These are phyloP conservation scores for Colletotrichum melonis DNA, from an alignment of 2,329 filamentous ascomycete species.

Conservation along the genomic window DNA sequence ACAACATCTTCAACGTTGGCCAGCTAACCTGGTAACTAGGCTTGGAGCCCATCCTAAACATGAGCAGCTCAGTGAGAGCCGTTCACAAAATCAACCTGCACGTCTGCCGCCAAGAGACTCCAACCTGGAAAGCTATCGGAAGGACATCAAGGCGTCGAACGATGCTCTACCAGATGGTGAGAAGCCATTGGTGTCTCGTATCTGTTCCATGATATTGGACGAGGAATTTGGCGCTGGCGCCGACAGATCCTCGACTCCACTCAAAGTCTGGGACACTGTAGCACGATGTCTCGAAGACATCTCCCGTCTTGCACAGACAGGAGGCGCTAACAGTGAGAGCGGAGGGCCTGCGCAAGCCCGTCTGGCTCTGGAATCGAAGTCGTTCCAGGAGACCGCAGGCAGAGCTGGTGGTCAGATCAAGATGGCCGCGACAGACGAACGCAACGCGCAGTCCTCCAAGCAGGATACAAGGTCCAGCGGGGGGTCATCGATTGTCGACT, in stretches of 20 bases:
- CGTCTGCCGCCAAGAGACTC: background rate
- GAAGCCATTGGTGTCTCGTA: conserved; percentile 18
- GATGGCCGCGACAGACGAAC: background rate
- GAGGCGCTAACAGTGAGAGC: background rate
- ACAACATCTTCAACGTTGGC: background rate
- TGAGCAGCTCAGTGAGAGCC: background rate
- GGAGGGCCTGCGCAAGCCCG: background rate
- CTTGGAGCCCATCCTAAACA: conserved; percentile 1
- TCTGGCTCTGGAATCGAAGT: background rate
- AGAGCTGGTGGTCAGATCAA: background rate
- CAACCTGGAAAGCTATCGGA: background rate
- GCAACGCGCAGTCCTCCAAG: background rate
- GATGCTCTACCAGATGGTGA: background rate
- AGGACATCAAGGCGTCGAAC: background rate
- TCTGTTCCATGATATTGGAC: conserved; percentile 28
- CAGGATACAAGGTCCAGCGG: background rate
- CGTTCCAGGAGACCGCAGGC: background rate
- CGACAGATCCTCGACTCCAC: conserved; percentile 20
- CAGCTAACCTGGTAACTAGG: background rate
- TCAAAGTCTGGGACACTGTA: conserved; percentile 33
- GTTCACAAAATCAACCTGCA: background rate
- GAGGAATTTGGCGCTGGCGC: conserved; percentile 7
- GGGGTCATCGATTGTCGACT: background rate
- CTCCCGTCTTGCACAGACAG: background rate
- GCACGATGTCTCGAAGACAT: conserved; percentile 20